phyloP scores from a whole-genome alignment of 176 grass and related monocot species.

The Cenchrus americanus region DNA sequence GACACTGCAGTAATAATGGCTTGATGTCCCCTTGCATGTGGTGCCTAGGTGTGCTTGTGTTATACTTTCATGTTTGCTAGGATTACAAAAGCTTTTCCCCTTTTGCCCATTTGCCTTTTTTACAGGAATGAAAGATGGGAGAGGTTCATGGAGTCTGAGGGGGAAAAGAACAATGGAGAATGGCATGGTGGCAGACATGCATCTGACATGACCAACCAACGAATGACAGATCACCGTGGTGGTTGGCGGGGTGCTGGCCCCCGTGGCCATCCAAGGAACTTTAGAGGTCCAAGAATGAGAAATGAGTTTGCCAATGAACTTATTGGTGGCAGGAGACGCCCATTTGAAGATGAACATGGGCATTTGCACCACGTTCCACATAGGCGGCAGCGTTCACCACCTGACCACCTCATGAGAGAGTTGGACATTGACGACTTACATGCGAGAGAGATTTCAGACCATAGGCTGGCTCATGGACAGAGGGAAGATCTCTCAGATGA shows the following conservation, averaged over 20 bases:
- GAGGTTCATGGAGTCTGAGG: conserved; percentile 48
- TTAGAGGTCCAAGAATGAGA: conserved; percentile 45
- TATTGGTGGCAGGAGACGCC: conserved; percentile 26
- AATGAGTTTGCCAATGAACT: conserved; percentile 45
- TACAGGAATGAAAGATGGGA: conserved; percentile 69
- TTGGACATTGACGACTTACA: conserved; percentile 30
- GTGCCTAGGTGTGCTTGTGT: conserved; percentile 7
- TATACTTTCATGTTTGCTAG: conserved; percentile 29
- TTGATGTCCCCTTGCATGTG: background rate
- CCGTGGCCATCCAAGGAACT: conserved; percentile 43
- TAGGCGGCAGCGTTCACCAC: conserved; percentile 34
- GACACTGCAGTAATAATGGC: background rate
- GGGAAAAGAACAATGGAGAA: conserved; percentile 43
- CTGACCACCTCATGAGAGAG: conserved; percentile 43
- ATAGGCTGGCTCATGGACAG: conserved; percentile 31
- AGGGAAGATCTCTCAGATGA: conserved; percentile 40
- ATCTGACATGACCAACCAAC: conserved; percentile 38
- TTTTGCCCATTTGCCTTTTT: conserved; percentile 9
- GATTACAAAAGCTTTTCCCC: conserved; percentile 21
- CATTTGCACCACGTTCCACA: conserved; percentile 26
- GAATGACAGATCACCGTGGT: conserved; percentile 34
- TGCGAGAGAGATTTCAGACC: conserved; percentile 34
- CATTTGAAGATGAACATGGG: conserved; percentile 46
- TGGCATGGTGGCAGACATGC: conserved; percentile 41
- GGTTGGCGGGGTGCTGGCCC: conserved; percentile 32